Base-by-base conservation (phyloP, 371 early-diverging fungal species). In the Choanephora cucurbitarum region DNA sequence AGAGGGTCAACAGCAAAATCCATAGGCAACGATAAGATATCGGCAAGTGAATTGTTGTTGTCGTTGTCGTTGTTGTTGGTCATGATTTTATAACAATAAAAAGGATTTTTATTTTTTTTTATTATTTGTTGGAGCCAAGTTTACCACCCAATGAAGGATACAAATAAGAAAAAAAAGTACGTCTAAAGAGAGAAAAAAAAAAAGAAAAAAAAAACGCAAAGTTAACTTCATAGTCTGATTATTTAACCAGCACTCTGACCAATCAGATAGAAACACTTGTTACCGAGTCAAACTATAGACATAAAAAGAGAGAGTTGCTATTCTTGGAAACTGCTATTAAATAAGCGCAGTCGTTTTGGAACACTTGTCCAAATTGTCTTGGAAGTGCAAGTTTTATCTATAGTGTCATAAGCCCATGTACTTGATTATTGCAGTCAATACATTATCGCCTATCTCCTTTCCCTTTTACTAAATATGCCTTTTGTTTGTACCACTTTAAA, bases 121-220 rank as follows among this genome's bases (percentile, higher is more conserved):
- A 46, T 44, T 46, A 28, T 19, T 31, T 42, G 19, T 54, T 40
- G 34, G 34, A 37, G 43, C 52, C 50, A 60, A 59, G 50, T 55
- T 65, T 70, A 75, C 77, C 77, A 73, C 77, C 77, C 73, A 76
- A 76, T 76, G 77, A 73, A 70, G 49, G 57, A 45, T 50, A 60
- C 24, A 62, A 55, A 51, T 53, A 50, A 40, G 52, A 51, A 60
- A 46, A 24, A 46, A 56, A 42, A 41, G 52, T 48, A 61, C 40
- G 53, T 60, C 57, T 57, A 56, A 60, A 64, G 51, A 59, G 52
- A 52, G 46, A 49, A 51, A 34, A 54, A 50, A 57, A 39, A 33
- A 28, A 24, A 28, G 39, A 22, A 17, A 21, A 18, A 5, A 21
- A 5, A 8, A 17, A 8, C 13, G 19, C 28, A 10, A 11, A 10